Percentiles rank a stretch among this genome's conserved stretches.
Conservation (phyloP, 345 rosid species). For the Eucalyptus melliodora region DNA sequence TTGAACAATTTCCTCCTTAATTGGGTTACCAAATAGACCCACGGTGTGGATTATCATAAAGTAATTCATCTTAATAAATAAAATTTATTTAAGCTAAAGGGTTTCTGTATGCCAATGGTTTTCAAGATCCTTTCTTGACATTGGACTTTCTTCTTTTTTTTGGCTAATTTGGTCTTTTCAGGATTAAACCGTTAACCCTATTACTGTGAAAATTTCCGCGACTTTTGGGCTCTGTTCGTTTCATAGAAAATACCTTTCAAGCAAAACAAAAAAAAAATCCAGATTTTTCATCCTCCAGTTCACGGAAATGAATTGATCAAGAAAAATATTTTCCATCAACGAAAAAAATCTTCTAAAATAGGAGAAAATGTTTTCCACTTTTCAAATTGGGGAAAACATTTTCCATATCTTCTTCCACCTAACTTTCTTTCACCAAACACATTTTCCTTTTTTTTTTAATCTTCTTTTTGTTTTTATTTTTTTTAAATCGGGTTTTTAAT, state of each 20-base stretch:
- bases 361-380: too few species aligned
- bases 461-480: rapidly evolving
- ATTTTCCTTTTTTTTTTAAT: too few species aligned
- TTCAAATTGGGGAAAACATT: too few species aligned
- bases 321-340: too few species aligned
- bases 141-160: not conserved
- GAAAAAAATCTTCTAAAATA: too few species aligned
- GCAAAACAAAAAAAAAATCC: too few species aligned
- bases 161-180: not conserved
- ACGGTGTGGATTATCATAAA: not conserved
- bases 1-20: not conserved
- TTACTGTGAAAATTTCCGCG: not conserved
- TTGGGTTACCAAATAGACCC: not conserved
- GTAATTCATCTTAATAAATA: not conserved
- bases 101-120: not conserved
- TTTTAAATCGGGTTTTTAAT: rapidly evolving
- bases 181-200: not conserved
- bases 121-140: not conserved
- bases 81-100: not conserved
- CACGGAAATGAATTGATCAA: too few species aligned
- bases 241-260: too few species aligned
- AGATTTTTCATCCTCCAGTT: rapidly evolving
- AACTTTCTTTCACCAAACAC: too few species aligned
- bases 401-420: too few species aligned
- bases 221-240: not conserved